Base-by-base conservation (phyloP, 441 rosid species). In the Gossypium lobatum region DNA sequence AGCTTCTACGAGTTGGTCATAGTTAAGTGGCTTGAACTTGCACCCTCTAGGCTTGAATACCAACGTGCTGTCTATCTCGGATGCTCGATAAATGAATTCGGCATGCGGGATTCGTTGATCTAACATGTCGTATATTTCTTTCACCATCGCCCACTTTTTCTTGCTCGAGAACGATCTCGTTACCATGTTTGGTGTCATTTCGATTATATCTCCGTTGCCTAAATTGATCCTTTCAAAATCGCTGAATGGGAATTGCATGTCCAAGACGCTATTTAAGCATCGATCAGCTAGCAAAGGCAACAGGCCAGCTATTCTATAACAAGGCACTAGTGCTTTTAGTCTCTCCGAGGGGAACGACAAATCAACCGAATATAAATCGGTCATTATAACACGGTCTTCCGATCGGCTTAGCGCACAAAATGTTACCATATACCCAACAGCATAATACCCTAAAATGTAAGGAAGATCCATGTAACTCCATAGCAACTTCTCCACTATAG, bases 401-500 rank as follows among this genome's bases (percentile, higher is more conserved):
- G 92, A 83, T 37, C 93, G 80, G 76, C 84, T 86, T 65, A 94
- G 70, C 0, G 98, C 91, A 20, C 99, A 91, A 75, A 93, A 91
- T 0, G 93, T 95, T 3, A 95, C 92, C 18, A 66, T 59, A 74
- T 81, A 82, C 4, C 97, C 97, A 63, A 88, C 86, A 2, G 98
- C 97, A 64, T 87, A 83, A 80, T 95, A 95, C 16, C 97, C 99
- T 37, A 95, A 77, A 42, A 91, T 72, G 76, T 93, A 95, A 0
- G 99, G 99, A 31, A 95, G 85, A 75, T 95, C 99, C 82, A 73
- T 63, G 81, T 78, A 93, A 11, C 91, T 90, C 99, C 99, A 95
- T 55, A 90, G 34, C 20, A 93, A 82, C 88, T 95, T 95, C 81
- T 91, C 89, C 2, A 77, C 86, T 60, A 95, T 73, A 3, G 90